phyloP scores from a whole-genome alignment of 805 yeast species.

The Starmerella bombi region DNA sequence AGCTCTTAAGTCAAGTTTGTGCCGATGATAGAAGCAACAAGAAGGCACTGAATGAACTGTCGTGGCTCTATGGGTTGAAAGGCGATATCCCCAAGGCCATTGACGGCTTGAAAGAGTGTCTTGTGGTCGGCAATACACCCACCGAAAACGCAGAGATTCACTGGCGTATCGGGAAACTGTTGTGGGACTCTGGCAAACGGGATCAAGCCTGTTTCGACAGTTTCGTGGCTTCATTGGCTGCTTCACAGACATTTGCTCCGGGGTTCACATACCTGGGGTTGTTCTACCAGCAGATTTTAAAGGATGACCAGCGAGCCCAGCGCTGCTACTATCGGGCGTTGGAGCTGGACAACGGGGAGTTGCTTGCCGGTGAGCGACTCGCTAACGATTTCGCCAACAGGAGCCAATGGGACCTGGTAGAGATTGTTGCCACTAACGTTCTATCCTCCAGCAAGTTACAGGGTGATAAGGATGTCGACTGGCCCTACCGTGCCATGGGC shows the following conservation, averaged over 20 bases:
- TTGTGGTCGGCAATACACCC: conserved; percentile 35
- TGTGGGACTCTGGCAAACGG: conserved; percentile 28
- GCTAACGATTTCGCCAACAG: conserved; percentile 53
- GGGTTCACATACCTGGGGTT: conserved; percentile 72
- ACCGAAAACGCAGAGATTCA: conserved; percentile 35
- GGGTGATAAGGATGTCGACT: conserved; percentile 26
- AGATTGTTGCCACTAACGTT: conserved; percentile 53
- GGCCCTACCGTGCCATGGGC: conserved; percentile 89
- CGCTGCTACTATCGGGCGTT: conserved; percentile 84
- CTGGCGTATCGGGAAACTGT: conserved; percentile 67
- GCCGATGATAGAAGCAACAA: conserved; percentile 38
- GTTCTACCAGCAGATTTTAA: conserved; percentile 45
- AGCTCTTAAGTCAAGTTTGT: conserved; percentile 40
- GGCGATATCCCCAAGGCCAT: conserved; percentile 39
- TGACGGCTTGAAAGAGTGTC: conserved; percentile 31
- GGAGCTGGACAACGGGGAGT: conserved; percentile 67
- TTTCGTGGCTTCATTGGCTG: conserved; percentile 46
- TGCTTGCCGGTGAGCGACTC: conserved; percentile 58
- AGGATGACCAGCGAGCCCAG: conserved; percentile 55
- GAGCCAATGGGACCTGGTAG: conserved; percentile 76
- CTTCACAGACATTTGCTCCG: conserved; percentile 54
- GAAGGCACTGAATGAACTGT: conserved; percentile 53
- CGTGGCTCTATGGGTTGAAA: conserved; percentile 62
- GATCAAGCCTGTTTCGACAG: conserved; percentile 40
- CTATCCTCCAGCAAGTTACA: conserved; percentile 41